These are phyloP conservation scores for Babesia ovis DNA, from an alignment of 169 alveolate genomes.

Conservation along the genomic window DNA sequence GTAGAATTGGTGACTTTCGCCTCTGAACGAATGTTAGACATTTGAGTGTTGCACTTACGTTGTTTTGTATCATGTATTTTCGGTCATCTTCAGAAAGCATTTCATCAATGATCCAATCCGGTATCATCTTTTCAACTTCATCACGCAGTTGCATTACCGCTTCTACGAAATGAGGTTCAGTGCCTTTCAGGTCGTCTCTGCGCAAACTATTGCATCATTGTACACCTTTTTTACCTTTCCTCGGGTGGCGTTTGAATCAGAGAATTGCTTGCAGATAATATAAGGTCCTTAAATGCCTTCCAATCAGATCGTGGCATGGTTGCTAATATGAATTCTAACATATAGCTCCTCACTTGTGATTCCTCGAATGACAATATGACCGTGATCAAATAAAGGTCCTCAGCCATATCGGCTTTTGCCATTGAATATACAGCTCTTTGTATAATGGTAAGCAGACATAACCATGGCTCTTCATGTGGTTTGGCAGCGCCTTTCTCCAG, in stretches of 20 bases:
- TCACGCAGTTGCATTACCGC: constrained; percentile 67
- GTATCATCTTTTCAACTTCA: constrained; percentile 70
- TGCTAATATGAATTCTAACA: constrained; percentile 69
- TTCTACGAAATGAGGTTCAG: constrained; percentile 59
- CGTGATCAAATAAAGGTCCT: constrained; percentile 58
- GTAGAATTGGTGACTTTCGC: constrained; percentile 35
- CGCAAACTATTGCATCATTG: not conserved
- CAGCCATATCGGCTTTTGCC: constrained; percentile 65
- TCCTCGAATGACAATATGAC: constrained; percentile 37
- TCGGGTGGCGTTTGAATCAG: constrained; percentile 23
- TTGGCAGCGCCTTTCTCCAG: constrained; percentile 29
- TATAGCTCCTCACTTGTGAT: constrained; percentile 61
- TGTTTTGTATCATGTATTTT: constrained; percentile 43
- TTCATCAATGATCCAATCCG: constrained; percentile 75
- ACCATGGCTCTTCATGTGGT: constrained; percentile 71
- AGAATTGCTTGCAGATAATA: constrained; percentile 39
- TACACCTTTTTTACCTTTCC: constrained; percentile 39
- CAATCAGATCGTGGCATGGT: constrained; percentile 73
- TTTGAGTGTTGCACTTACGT: constrained; percentile 17
- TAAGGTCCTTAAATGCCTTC: constrained; percentile 67
- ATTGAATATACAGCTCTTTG: constrained; percentile 58
- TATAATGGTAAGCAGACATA: constrained; percentile 60
- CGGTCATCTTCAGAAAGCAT: constrained; percentile 63
- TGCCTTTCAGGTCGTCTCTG: constrained; percentile 11
- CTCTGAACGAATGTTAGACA: constrained; percentile 8